Evolutionary conservation across 2,329 filamentous ascomycete species (phyloP), one percentile per base, ranked within the genome.

Genomic region (Colletotrichum neosansevieriae): DNA sequence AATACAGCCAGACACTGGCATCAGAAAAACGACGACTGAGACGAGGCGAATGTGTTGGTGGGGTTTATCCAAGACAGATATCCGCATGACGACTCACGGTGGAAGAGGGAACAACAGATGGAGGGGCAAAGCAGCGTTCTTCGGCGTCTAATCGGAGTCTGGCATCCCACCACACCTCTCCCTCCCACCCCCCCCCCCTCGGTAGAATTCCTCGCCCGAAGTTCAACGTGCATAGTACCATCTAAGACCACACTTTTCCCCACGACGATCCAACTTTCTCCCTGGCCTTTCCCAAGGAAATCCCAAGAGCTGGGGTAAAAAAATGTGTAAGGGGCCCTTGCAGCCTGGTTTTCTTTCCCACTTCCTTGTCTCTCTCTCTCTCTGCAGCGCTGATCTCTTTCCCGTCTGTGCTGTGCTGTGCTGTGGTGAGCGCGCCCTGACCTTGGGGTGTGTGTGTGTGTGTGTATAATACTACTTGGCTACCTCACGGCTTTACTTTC

Each of bases 71-170:
- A 38, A 15, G 11, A 38, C 19, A 29, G 29, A 19, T 9, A 36
- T 50, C 64, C 64, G 64, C 64, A 67, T 67, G 59, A 63, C 64
- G 58, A 53, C 49, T 53, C 36, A 53, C 29, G 36, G 7, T 29
- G 29, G 29, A 29, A 29, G 29, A 29, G 29, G 29, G 29, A 15
- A n/a, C 38, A 15, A n/a, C 38, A 29, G 32, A 63, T 67, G 63
- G 64, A 57, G 64, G 64, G 64, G 64, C 58, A 66, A 12, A 13
- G 13, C 34, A 36, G 29, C 29, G 6, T 29, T 38, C 17, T 42
- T 45, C 38, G 50, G 59, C 24, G 59, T 32, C 44, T 32, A 15
- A 51, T 49, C 58, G 59, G 64, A 45, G 36, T 53, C n/a, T n/a
- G 15, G 49, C 49, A 17, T 17, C 42, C n/a, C 44, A 6, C 19